Conservation (phyloP, 371 early-diverging fungal genomes). For the Rhizopus arrhizus region DNA sequence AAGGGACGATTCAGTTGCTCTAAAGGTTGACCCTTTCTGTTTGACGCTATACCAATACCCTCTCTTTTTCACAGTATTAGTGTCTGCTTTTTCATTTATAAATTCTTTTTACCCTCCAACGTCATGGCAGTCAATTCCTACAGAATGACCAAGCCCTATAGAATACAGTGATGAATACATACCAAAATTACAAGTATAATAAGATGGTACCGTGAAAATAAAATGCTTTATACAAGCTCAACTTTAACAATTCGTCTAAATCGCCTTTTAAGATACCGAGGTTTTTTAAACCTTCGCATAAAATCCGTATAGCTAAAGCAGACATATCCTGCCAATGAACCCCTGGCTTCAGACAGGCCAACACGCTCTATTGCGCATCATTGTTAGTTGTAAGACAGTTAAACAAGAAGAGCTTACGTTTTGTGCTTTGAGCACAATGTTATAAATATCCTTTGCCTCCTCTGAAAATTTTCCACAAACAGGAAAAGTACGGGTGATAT, state of each 20-base stretch:
- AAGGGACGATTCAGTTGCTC: conserved; percentile 43
- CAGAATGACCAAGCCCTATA: conserved; percentile 58
- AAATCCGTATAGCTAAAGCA: conserved; percentile 65
- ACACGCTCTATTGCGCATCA: conserved; percentile 29
- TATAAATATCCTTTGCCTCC: conserved; percentile 72
- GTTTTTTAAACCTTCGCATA: conserved; percentile 68
- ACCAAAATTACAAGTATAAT: neutral
- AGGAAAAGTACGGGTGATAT: conserved; percentile 87
- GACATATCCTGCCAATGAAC: conserved; percentile 92
- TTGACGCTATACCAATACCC: conserved; percentile 2
- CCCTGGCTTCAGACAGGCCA: conserved; percentile 69
- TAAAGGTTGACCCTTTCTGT: conserved; percentile 1
- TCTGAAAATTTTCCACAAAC: conserved; percentile 68
- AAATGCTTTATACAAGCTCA: conserved; percentile 73
- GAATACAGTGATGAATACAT: neutral
- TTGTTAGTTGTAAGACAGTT: neutral
- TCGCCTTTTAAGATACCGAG: conserved; percentile 71
- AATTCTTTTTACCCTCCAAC: conserved; percentile 73
- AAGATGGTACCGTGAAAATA: conserved; percentile 78
- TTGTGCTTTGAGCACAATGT: conserved; percentile 78
- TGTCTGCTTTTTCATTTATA: neutral
- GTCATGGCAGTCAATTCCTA: conserved; percentile 85
- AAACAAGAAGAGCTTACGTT: conserved; percentile 31
- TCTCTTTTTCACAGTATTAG: neutral
- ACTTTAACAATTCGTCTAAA: conserved; percentile 61